Base-by-base conservation (phyloP, 495 filamentous ascomycete genomes). In the Saxophila tyrrhenica region DNA sequence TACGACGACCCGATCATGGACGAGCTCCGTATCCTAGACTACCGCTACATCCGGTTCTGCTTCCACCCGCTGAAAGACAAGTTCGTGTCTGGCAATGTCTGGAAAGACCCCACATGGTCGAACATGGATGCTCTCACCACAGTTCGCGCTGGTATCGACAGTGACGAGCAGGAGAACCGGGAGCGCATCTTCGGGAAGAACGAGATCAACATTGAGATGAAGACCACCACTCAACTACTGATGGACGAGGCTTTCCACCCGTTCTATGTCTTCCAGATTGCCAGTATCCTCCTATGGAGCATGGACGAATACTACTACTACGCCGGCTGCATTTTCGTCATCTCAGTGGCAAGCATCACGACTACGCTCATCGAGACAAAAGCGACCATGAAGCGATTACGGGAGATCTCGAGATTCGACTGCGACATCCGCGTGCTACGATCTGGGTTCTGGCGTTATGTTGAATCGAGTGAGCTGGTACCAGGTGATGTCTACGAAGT, bases 401-500 rank as follows among this genome's bases (percentile, higher is more conserved):
- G 88, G 51, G 90, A 96, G 56, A 88, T 99, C 17, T 95, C 94
- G 3, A 77, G 82, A 25, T 99, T 96, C 69, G 87, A 94, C 53
- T 99, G 92, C 64, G 89, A 95, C 64, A 83, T 96, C 42, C 82
- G 94, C 59, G 91, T 97, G 43, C 74, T 96, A 48, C 80, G 94
- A 44, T 92, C 89, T 64, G 89, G 91, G 19, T 99, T 97, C 58
- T 99, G 92, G 94, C 80, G 89, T 56, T 83, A 85, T 59, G 81
- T 96, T 39, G 76, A 81, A 22, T 97, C 91, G 13, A 77, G 80
- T 57, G 89, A 97, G 61, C 75, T 99, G 15, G 89, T 95, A 23
- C 94, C 94, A 43, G 94, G 94, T 15, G 94, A 99, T 67, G 85
- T 99, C 3, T 99, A 94, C 66, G 94, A 99, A 69, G 80, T 97